phyloP scores from a whole-genome alignment of 192 early-diverging fungal species.

The Podila clonocystis region DNA sequence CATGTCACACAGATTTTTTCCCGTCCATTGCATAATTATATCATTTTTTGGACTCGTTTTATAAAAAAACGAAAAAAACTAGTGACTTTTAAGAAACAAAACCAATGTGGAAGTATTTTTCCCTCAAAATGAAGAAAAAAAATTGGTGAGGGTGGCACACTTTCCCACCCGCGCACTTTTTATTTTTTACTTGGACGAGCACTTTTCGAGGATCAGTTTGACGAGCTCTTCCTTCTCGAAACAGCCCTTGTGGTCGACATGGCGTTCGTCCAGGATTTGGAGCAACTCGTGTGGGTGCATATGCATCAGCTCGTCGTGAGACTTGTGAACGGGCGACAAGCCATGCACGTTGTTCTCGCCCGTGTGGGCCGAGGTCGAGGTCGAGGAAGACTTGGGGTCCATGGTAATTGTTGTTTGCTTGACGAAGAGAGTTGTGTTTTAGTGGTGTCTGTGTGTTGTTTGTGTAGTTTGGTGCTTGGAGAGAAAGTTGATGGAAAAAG shows the following conservation, averaged over 20 bases:
- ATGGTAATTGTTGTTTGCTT: not conserved
- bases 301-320: constrained; percentile 8
- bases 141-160: no score
- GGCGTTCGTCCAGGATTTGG: constrained; percentile 9
- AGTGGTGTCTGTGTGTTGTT: not conserved
- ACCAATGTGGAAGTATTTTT: no score
- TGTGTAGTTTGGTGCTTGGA: no score
- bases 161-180: no score
- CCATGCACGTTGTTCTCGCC: no score
- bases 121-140: no score
- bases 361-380: not conserved
- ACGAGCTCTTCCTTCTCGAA: constrained; percentile 17
- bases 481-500: not conserved
- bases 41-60: no score
- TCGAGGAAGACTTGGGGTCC: not conserved
- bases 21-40: no score
- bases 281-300: constrained; percentile 8
- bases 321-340: not conserved
- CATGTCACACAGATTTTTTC: no score
- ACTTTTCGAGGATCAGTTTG: not conserved
- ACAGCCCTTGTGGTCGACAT: constrained; percentile 1
- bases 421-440: not conserved
- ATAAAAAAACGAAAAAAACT: no score
- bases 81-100: no score
- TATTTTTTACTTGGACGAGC: not conserved